Conservation (phyloP, 108 stramenopile genomes). For the Conticribra weissflogii region DNA sequence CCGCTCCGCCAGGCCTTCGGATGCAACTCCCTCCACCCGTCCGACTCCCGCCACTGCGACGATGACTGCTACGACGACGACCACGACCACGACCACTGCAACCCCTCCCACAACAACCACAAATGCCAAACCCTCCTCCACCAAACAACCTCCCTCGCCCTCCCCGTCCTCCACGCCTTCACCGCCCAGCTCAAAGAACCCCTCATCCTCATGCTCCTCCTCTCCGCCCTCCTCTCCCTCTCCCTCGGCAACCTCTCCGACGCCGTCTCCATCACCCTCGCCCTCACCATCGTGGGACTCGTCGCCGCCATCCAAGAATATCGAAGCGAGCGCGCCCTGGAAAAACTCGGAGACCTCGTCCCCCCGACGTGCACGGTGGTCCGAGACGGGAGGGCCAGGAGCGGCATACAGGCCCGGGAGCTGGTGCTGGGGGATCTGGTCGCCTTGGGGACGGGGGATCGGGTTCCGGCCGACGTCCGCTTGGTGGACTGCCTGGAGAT, state of each 20-base stretch:
- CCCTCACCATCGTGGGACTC: constrained; percentile 89
- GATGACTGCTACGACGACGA: constrained; percentile 33
- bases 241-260: constrained; percentile 88
- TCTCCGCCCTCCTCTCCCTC: constrained; percentile 82
- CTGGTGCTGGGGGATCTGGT: constrained; percentile 96
- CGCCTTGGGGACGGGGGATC: constrained; percentile 85
- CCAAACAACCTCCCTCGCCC: constrained; percentile 22
- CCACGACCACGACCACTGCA: constrained; percentile 21
- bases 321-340: constrained; percentile 86
- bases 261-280: constrained; percentile 91
- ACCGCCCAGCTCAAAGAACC: constrained; percentile 93
- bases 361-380: constrained; percentile 88
- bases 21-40: constrained; percentile 11
- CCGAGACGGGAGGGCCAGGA: constrained; percentile 75
- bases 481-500: constrained; percentile 85
- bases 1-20: neutral
- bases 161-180: constrained; percentile 63
- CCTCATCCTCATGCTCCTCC: constrained; percentile 91
- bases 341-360: constrained; percentile 87
- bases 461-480: constrained; percentile 96
- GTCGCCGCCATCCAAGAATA: constrained; percentile 97
- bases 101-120: constrained; percentile 1
- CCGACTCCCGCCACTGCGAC: constrained; percentile 30
- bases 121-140: neutral
- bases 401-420: constrained; percentile 77